Percentiles rank a stretch among this genome's conserved stretches.
These are phyloP conservation scores for Botrytis sinoallii DNA, from an alignment of 2,329 filamentous ascomycete species.

Conservation along the genomic window DNA sequence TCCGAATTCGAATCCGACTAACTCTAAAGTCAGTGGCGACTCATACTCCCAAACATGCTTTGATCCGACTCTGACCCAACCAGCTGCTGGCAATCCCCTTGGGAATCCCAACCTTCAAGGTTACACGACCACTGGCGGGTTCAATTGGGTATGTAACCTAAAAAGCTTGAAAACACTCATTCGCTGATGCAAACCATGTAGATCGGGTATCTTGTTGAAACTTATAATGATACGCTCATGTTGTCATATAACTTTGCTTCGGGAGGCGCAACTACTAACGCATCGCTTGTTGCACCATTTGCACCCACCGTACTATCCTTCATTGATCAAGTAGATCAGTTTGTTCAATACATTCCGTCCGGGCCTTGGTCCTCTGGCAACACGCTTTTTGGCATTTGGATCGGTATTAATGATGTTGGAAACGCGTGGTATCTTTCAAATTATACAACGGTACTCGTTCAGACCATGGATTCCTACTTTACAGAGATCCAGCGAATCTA, in stretches of 20 bases:
- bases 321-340: neutral
- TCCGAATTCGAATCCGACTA: neutral
- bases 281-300: neutral
- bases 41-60: slow-evolving; percentile 39
- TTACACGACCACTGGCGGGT: slow-evolving; percentile 40
- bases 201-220: neutral
- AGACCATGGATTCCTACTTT: slow-evolving; percentile 5
- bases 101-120: slow-evolving; percentile 38
- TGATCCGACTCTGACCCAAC: slow-evolving; percentile 33
- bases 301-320: neutral
- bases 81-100: slow-evolving; percentile 33
- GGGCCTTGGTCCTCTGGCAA: neutral
- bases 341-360: neutral
- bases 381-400: neutral
- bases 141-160: neutral
- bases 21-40: slow-evolving; percentile 32
- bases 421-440: slow-evolving; percentile 2
- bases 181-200: neutral
- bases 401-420: slow-evolving; percentile 10
- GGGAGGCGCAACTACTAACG: neutral
- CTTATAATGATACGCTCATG: neutral
- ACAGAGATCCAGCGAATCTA: neutral
- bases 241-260: slow-evolving; percentile 3
- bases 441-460: neutral
- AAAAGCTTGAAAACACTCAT: neutral